These are phyloP conservation scores for Scedosporium dehoogii DNA, from an alignment of 2,329 filamentous ascomycete genomes.

Conservation along the genomic window DNA sequence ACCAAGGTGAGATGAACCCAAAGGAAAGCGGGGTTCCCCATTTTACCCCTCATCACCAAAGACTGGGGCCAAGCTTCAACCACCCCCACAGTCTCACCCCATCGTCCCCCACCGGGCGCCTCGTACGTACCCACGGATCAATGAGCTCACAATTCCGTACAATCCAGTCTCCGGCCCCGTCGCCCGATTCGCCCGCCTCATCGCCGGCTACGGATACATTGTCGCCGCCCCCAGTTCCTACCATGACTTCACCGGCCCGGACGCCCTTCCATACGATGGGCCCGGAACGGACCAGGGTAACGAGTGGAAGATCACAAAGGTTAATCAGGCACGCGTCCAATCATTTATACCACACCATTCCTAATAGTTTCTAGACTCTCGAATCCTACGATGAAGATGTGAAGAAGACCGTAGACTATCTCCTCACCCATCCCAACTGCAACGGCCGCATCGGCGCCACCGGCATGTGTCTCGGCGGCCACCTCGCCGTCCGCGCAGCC, in stretches of 20 bases:
- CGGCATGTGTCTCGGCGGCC: slow-evolving; percentile 90
- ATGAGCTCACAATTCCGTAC: neutral
- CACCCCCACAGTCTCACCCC: no score
- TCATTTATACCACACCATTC: no score
- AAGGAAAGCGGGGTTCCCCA: no score
- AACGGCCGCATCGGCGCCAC: slow-evolving; percentile 70
- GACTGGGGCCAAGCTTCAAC: no score
- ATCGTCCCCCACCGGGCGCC: no score
- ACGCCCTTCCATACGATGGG: slow-evolving; percentile 74
- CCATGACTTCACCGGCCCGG: slow-evolving; percentile 84
- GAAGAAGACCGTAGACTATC: slow-evolving; percentile 54
- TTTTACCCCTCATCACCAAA: no score
- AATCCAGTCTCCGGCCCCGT: slow-evolving; percentile 79
- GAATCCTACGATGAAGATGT: slow-evolving; percentile 80
- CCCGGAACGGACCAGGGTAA: slow-evolving; percentile 85
- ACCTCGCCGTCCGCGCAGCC: slow-evolving; percentile 57
- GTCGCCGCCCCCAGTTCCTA: slow-evolving; percentile 85
- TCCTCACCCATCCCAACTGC: slow-evolving; percentile 65
- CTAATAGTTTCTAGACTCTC: slow-evolving; percentile 46
- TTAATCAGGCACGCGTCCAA: slow-evolving; percentile 17
- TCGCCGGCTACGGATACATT: slow-evolving; percentile 87
- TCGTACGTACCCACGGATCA: neutral
- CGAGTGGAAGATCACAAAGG: slow-evolving; percentile 74
- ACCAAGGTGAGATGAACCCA: slow-evolving; percentile 56
- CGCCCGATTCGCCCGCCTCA: slow-evolving; percentile 79